Base-by-base conservation (phyloP, 1,284 basidiomycete species). In the Moniliophthora roreri region DNA sequence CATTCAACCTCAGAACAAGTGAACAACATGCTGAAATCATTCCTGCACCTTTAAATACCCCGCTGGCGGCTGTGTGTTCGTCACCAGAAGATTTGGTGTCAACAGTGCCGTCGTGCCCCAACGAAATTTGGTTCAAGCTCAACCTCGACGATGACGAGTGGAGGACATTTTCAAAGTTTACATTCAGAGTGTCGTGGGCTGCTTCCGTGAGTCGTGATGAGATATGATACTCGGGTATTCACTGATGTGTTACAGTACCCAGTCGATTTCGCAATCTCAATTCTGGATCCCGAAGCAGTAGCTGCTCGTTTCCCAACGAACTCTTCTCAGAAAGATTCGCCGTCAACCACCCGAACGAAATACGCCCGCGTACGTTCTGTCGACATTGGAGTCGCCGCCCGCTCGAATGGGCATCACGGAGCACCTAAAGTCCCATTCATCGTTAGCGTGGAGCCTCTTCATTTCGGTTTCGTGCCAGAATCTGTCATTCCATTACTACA, bases 141-240 rank as follows among this genome's bases (percentile, higher is more conserved):
- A 77, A 83, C 63, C 64, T 85, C 15, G 78, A 81, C 59, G 64
- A 69, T 54, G 57, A 60, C 1, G 53, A 53, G 4, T 87, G 84
- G 83, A 58, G 55, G 8, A 54, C 59, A 1, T 78, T 78, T 60
- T 60, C 69, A 20, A 74, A 76, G 38, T 87, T 82, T 61, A 86
- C 85, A 1, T 67, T 87, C 28, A 71, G 85, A 35, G 55, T 85
- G 15, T 88, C 86, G 34, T 87, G 81, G 80, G 77, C 84, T 24
- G 85, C 85, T 50, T 84, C 75, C 13, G 86, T 89, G 61, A 61
- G 84, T 76, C n/a, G 21, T 26, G 28, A 35, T 48, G 18, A 40
- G 20, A 16, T 28, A 10, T 52, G 6, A 13, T 26, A 38, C 54
- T 13, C 37, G 16, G 55, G 47, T 41, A 47, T 48, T 32, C 61